Evolutionary conservation across 805 yeast genomes (phyloP), one percentile per base, ranked within the genome.

Genomic region (Metschnikowia baotianmanensis): DNA sequence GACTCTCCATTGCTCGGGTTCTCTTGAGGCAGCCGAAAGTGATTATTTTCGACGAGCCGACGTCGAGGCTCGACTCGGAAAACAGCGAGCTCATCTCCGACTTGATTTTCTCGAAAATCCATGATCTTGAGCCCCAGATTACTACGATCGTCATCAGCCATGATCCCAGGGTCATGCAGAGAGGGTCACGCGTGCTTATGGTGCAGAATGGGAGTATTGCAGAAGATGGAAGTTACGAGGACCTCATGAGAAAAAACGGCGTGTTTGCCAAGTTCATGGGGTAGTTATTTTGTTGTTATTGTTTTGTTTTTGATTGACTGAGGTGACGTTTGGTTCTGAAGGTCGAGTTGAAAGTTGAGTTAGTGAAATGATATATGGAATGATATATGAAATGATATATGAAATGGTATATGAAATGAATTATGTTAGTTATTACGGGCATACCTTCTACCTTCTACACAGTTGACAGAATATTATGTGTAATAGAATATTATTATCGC

Each of bases 41-140:
- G 8, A 68, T 81, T n/a, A 70, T 93, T 5, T 61, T 93, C 35
- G 99, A 93, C 61, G 99, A 93, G 58, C 83, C 90, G 51, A 89
- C 98, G 0, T 82, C 97, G 0, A 85, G 96, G 0, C 66, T 93
- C 35, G 99, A 93, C 57, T 69, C 82, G 0, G 74, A 69, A 15
- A 84, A 82, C 48, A 60, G 84, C 0, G 51, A 55, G 6, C 55
- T 58, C 2, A 74, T 93, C n/a, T 64, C 71, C 12, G 54, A 70
- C 1, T 49, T 86, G 43, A 65, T 91, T 0, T 38, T 51, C 10
- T 50, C 55, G 2, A 59, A 34, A n/a, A 35, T 48, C 4, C 48
- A 31, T 3, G 48, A 52, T 17, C 40, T 38, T 0, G 65, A 57
- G 27, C 53, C 36, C 18, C 29, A 37, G 1, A 45, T 71, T 1